Base-by-base conservation (phyloP, 192 early-diverging fungal species). In the Lobosporangium transversale region DNA sequence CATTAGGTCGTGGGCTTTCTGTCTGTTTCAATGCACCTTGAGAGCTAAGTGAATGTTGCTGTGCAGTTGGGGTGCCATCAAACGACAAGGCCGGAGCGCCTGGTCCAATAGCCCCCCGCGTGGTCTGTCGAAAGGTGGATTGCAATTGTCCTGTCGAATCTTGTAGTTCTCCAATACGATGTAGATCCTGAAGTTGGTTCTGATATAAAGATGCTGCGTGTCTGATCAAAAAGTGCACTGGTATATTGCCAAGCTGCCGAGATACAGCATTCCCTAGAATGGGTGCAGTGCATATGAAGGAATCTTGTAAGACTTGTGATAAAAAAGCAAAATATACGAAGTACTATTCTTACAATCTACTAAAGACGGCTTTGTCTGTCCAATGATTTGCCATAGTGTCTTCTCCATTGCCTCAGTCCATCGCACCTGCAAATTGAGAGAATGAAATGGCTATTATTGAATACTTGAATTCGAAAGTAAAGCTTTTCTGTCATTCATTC, bases 341-440 rank as follows among this genome's bases (percentile, higher is more conserved):
- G n/a, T n/a, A 30, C 2, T 3, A 26, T 36, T 10, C 79, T 79
- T 73, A 88, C 86, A 88, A 52, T 88, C 87, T 10, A 83, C 70
- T 21, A 78, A 68, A 15, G 58, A 61, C 24, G 68, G 78, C 35
- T 86, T 83, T 48, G 84, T 88, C 53, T 84, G 80, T 4, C 81
- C 76, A 35, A 86, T 80, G 45, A 82, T 75, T 44, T 84, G 74
- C 87, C 87, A 88, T 26, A 88, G 36, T 10, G 75, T 73, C 51
- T 84, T 81, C 42, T 88, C 87, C 87, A 86, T 86, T 44, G 79
- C 79, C 47, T 88, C 85, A 27, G 87, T 86, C 87, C 87, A 88
- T 42, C 85, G 58, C 31, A 86, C 67, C 87, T 27, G 36, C n/a
- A 35, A 26, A 24, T 10, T 3, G 3, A 29, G 33, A 0, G 0